phyloP scores from a whole-genome alignment of 148 eudicot genomes.

The Suaeda aralocaspica region DNA sequence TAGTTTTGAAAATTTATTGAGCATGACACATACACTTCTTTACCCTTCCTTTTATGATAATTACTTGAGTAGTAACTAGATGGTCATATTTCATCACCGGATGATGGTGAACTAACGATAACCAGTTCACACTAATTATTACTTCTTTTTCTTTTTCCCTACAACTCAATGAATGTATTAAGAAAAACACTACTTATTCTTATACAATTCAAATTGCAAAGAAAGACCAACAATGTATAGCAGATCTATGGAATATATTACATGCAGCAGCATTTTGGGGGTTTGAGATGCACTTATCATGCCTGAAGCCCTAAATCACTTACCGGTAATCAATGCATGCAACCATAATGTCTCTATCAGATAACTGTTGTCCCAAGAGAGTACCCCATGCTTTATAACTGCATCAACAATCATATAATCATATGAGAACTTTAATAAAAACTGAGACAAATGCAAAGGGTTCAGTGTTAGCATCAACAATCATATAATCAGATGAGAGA shows the following conservation, averaged over 20 bases:
- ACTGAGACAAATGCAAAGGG: background rate
- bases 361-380: constrained; percentile 81
- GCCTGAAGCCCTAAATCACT: constrained; percentile 8
- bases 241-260: constrained; percentile 2
- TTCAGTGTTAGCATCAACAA: background rate
- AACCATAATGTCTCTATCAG: constrained; percentile 86
- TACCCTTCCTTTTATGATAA: too few relatives aligned
- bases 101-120: too few relatives aligned
- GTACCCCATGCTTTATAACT: constrained; percentile 99
- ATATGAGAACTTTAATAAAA: constrained; percentile 7
- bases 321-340: constrained; percentile 97
- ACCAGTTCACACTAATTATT: background rate
- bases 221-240: background rate
- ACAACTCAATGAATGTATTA: background rate
- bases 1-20: too few relatives aligned
- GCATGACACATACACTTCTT: too few relatives aligned
- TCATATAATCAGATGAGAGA: too few relatives aligned
- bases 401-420: constrained; percentile 19
- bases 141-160: background rate
- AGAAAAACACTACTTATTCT: background rate
- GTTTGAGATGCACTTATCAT: background rate
- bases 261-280: background rate
- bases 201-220: background rate
- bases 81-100: too few relatives aligned
- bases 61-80: too few relatives aligned